phyloP scores from a whole-genome alignment of 805 yeast species.

The Ogataea zsoltii region DNA sequence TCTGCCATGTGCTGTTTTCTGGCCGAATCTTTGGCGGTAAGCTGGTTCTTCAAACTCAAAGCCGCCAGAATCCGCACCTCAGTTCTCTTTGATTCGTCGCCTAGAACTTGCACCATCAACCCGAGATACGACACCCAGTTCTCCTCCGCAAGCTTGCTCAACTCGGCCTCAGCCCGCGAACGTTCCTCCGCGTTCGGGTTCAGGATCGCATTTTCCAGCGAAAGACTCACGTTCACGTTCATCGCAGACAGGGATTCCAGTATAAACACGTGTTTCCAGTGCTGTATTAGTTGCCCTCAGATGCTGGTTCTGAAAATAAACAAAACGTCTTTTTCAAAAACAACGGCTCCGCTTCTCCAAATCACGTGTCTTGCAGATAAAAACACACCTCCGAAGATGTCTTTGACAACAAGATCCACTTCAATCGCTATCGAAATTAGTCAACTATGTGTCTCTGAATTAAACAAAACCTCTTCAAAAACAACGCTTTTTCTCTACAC shows the following conservation, averaged over 20 bases:
- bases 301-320: too few species aligned
- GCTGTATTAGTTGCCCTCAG: too few species aligned
- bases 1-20: conserved; percentile 59
- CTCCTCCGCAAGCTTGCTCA: conserved; percentile 66
- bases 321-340: too few species aligned
- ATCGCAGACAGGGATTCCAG: neutral
- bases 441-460: neutral
- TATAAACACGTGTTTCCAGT: neutral
- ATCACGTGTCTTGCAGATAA: too few species aligned
- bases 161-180: conserved; percentile 75
- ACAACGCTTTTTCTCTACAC: neutral
- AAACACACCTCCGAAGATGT: too few species aligned
- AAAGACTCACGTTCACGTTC: conserved; percentile 61
- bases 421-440: neutral
- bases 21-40: conserved; percentile 75
- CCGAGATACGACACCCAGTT: conserved; percentile 76
- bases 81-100: conserved; percentile 58
- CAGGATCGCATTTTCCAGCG: conserved; percentile 79
- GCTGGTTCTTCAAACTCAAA: conserved; percentile 80
- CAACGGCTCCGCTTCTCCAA: too few species aligned
- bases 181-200: conserved; percentile 67
- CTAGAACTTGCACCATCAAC: conserved; percentile 68
- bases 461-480: neutral
- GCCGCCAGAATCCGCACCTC: conserved; percentile 95
- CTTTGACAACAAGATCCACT: neutral